These are phyloP conservation scores for Phytophthora pisi DNA, from an alignment of 352 stramenopile species.

Conservation along the genomic window DNA sequence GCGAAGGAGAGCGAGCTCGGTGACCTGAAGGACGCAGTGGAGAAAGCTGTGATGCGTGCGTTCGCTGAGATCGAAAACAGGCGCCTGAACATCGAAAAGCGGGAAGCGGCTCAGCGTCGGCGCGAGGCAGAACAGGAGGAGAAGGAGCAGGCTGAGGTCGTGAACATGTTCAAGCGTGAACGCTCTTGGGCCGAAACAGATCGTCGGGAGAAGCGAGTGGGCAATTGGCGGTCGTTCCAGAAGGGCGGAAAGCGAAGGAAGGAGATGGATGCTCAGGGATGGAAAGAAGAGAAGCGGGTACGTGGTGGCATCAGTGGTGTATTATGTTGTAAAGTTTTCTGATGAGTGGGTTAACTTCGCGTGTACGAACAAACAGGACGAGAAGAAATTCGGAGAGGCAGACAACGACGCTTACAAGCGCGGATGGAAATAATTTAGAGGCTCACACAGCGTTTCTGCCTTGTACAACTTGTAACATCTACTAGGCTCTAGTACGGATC, in stretches of 20 bases:
- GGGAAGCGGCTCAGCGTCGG: constrained; percentile 66
- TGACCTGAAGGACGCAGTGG: constrained; percentile 61
- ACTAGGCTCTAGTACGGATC: constrained; percentile 41
- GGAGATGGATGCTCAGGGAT: constrained; percentile 58
- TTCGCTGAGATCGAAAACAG: constrained; percentile 88
- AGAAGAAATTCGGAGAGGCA: constrained; percentile 65
- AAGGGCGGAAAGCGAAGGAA: constrained; percentile 76
- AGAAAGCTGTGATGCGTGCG: constrained; percentile 82
- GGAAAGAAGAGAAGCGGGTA: constrained; percentile 72
- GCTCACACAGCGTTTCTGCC: constrained; percentile 17
- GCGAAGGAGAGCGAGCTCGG: constrained; percentile 73
- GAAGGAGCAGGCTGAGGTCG: constrained; percentile 72
- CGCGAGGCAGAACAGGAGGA: constrained; percentile 79
- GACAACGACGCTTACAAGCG: constrained; percentile 84
- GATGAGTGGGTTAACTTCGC: constrained; percentile 5
- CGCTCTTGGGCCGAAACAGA: constrained; percentile 79
- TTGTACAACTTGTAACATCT: constrained; percentile 17
- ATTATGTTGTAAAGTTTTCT: background rate
- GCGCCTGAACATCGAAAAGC: constrained; percentile 74
- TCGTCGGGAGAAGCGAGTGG: constrained; percentile 76
- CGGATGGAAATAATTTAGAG: constrained; percentile 76
- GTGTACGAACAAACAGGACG: constrained; percentile 38
- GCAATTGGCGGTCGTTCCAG: constrained; percentile 82
- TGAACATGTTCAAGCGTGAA: constrained; percentile 75
- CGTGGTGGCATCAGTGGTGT: constrained; percentile 9